Evolutionary conservation across 805 yeast genomes (phyloP).

Genomic region (Lachancea dasiensis): DNA sequence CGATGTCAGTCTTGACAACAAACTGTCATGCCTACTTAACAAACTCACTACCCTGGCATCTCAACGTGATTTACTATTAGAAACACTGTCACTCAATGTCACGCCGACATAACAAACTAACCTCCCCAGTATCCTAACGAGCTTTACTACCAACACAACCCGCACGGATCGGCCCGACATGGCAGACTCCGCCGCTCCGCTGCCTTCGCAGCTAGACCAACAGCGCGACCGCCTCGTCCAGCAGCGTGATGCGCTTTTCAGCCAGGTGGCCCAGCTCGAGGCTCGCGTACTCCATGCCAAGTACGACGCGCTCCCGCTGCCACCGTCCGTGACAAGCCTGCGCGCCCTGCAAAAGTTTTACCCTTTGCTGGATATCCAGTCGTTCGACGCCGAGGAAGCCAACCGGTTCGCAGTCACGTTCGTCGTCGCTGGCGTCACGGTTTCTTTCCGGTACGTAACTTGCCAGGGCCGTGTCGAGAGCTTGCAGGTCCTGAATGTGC

Average conservation of each 20-base stretch:
- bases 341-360: conserved; percentile 16
- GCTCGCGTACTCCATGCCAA: conserved; percentile 18
- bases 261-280: conserved; percentile 51
- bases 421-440: neutral
- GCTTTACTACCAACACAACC: no score
- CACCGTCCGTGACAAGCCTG: conserved; percentile 22
- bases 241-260: conserved; percentile 35
- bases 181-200: no score
- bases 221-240: neutral
- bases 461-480: neutral
- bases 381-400: neutral
- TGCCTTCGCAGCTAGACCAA: no score
- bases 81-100: no score
- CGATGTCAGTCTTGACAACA: no score
- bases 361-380: conserved; percentile 8
- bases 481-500: neutral
- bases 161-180: no score
- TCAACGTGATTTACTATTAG: no score
- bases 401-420: neutral
- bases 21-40: no score
- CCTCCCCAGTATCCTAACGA: no score
- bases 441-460: neutral
- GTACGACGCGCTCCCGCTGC: conserved; percentile 26
- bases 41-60: no score
- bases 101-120: no score